Evolutionary conservation across 2,329 filamentous ascomycete species (phyloP), one percentile per base, ranked within the genome.

Genomic region (Phialocephala subalpina): DNA sequence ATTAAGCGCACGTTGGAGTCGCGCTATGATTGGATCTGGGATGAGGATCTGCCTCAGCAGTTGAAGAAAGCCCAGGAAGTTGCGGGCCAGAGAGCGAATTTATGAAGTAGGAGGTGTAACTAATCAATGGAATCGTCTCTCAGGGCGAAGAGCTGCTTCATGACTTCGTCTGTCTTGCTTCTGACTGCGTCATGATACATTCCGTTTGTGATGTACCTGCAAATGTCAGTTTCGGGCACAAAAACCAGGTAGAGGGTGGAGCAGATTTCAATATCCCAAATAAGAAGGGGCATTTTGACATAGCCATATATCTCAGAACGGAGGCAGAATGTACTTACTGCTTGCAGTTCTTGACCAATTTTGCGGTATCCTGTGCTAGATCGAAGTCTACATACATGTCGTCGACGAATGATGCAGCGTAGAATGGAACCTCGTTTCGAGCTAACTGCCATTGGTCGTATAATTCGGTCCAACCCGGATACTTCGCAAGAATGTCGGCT

Each of bases 321-420:
- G 11, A 40, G 9, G 36, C 8, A 9, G 36, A 40, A 40, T 40
- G 11, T 16, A 69, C 63, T 42, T 58, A 69, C 62, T 92, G 89
- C 80, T 93, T 94, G 76, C 88, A 90, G 0, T 89, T 90, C 76
- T 87, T 90, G 76, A 97, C 92, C 74, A 89, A 86, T 47, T 81
- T 81, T 11, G 92, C 93, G 18, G 93, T 97, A 72, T 91, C 87
- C 72, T 87, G 84, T 9, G 92, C 91, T 62, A 94, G 81, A 7
- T 87, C 87, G 71, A 87, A 92, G 74, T 97, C 92, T 35, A 98
- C 94, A 74, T 97, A 97, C 92, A 97, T 96, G 76, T 97, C 94
- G 69, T 97, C 91, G 4, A 93, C 78, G 72, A 92, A 98, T 1
- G 88, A 91, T 0, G 92, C 93, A 1, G 94, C 91, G 74, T 96